Conservation (phyloP, 305 asterid species). For the Fraxinus platypoda region DNA sequence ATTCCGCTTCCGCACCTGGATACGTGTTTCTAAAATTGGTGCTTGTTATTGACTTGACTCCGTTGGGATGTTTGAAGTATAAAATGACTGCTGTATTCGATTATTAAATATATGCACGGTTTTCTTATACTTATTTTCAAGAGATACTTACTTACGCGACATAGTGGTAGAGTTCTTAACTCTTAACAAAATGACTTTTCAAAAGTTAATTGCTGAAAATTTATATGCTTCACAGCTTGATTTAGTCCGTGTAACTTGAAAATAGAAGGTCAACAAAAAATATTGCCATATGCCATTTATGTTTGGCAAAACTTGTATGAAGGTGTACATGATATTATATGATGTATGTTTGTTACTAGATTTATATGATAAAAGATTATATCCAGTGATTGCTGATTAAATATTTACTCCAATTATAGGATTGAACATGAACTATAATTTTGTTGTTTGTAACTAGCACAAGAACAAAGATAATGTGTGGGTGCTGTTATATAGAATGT, state of each 20-base stretch:
- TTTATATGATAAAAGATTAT: neutral
- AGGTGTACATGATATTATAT: neutral
- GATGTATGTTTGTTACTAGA: neutral
- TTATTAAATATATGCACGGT: neutral
- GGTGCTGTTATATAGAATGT: neutral
- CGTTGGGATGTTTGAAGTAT: neutral
- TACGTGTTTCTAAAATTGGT: neutral
- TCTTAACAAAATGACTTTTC: neutral
- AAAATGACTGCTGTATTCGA: neutral
- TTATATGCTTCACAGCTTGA: neutral
- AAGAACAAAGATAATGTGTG: neutral
- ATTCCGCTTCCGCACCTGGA: neutral
- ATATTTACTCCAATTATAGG: neutral
- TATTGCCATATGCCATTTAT: neutral
- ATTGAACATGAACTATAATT: neutral
- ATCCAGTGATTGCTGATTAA: neutral
- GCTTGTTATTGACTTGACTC: neutral
- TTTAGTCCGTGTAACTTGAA: neutral
- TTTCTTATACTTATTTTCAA: neutral
- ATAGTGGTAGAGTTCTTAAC: neutral
- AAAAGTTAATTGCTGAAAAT: neutral
- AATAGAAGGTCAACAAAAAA: neutral
- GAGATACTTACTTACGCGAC: neutral
- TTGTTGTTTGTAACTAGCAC: neutral
- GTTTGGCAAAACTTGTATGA: neutral